A percentile compares a stretch with the other conserved stretches of the same genome.
Conservation (phyloP, 1,284 basidiomycete species). For the Violaceomyces palustris region DNA sequence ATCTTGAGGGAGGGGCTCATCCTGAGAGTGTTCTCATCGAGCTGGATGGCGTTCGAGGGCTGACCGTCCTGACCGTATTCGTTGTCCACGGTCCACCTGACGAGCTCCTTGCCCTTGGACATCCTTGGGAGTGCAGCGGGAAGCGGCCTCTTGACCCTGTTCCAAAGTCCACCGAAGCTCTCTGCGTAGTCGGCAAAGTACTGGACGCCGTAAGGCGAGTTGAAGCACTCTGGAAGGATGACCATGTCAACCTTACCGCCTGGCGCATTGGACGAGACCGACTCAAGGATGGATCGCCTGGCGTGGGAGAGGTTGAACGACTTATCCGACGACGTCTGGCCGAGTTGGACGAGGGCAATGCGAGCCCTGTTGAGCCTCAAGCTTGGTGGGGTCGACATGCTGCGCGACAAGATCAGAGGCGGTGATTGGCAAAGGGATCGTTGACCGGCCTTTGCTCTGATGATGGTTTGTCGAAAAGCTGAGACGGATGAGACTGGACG, state of each 20-base stretch:
- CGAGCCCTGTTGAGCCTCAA: slow-evolving; percentile 29
- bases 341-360: slow-evolving; percentile 46
- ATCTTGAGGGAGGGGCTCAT: slow-evolving; percentile 72
- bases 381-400: slow-evolving; percentile 16
- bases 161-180: slow-evolving; percentile 41
- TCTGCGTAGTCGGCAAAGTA: slow-evolving; percentile 53
- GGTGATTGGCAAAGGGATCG: too few species aligned
- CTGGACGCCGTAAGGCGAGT: slow-evolving; percentile 86
- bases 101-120: slow-evolving; percentile 24
- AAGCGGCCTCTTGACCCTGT: slow-evolving; percentile 37
- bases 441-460: too few species aligned
- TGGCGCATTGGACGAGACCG: slow-evolving; percentile 7
- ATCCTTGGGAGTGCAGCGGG: slow-evolving; percentile 18
- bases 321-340: slow-evolving; percentile 44
- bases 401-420: too few species aligned
- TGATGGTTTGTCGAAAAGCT: too few species aligned
- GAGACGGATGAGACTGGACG: too few species aligned
- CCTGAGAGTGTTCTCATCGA: slow-evolving; percentile 55
- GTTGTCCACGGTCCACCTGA: slow-evolving; percentile 37
- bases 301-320: slow-evolving; percentile 40
- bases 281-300: slow-evolving; percentile 26
- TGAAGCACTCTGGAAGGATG: slow-evolving; percentile 80
- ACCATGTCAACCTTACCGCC: slow-evolving; percentile 31
- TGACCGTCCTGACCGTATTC: slow-evolving; percentile 16
- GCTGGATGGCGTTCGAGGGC: slow-evolving; percentile 60